Base-by-base conservation (phyloP, 371 early-diverging fungal genomes). In the Mucor saturninus region DNA sequence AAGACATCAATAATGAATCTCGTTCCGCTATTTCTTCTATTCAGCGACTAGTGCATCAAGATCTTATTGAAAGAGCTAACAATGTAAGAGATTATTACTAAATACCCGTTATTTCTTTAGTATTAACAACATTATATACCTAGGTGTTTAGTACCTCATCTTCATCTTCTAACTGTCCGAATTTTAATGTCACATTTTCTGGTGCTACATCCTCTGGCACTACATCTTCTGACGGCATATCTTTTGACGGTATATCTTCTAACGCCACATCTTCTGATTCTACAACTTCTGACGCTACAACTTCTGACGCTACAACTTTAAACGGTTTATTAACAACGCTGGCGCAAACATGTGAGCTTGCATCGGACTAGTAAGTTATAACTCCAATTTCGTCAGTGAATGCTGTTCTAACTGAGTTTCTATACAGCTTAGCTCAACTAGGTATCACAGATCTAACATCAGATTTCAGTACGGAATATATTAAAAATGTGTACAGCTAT, bases 351-450 rank as follows among this genome's bases (percentile, higher is more conserved):
- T 21, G 26, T 28, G 37, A 62, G n/a, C 55, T 62, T 55, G 62
- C 56, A 49, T 62, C 62, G 14, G 38, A 62, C 30, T n/a, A 49
- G 62, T 62, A 55, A 62, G 55, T 62, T 31, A 28, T 31, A 53
- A 53, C 43, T 43, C 15, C 52, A 53, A 53, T 14, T 46, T 49
- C 39, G 35, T 62, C 48, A 55, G 56, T 55, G 40, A 62, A 28
- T 56, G 48, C 11, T 55, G 30, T 48, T 49, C 50, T 45, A 53
- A 54, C 28, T 54, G 35, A 62, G 35, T 52, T 53, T 60, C 31
- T 60, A 60, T 52, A 60, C 53, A 52, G 60, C 31, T 39, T 60
- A 43, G 60, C 30, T 42, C 60, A 60, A 40, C 53, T 60, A 53
- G 43, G 31, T 31, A 15, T 53, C 31, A 60, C 53, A 32, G 38